Percentiles rank a stretch among this genome's conserved stretches.
Evolutionary conservation across 2,329 filamentous ascomycete genomes (phyloP).

Genomic region (Fusarium graminum): DNA sequence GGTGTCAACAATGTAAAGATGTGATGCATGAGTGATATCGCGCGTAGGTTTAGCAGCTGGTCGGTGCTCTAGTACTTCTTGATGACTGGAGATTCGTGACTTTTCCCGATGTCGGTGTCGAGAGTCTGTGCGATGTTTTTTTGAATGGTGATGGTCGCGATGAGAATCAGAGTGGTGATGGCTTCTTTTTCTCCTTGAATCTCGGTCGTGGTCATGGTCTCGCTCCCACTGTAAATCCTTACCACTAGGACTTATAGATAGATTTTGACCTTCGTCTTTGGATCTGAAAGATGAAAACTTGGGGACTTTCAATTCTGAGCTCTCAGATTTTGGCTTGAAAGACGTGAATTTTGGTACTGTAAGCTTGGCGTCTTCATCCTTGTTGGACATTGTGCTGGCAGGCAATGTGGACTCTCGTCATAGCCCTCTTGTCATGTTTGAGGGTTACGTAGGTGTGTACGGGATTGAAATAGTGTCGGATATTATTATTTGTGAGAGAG

Average conservation of each 20-base stretch:
- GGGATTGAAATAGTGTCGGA: background rate
- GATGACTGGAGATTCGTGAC: conserved; percentile 9
- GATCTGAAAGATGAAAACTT: conserved; percentile 81
- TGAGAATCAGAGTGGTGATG: conserved; percentile 36
- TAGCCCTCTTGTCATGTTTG: conserved; percentile 5
- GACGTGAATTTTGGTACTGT: conserved; percentile 78
- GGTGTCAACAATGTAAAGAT: conserved; percentile 73
- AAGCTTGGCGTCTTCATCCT: conserved; percentile 43
- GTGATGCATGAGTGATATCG: conserved; percentile 36
- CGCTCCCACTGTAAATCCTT: conserved; percentile 41
- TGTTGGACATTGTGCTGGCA: conserved; percentile 48
- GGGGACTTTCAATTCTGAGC: conserved; percentile 57
- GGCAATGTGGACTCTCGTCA: conserved; percentile 24
- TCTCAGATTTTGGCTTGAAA: conserved; percentile 65
- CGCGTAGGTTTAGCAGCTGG: conserved; percentile 11
- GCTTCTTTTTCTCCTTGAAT: conserved; percentile 41
- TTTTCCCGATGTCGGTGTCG: conserved; percentile 28
- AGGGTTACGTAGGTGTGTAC: background rate
- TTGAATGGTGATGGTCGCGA: conserved; percentile 36
- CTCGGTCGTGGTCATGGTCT: conserved; percentile 38
- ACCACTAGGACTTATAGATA: conserved; percentile 22
- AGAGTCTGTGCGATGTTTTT: conserved; percentile 36
- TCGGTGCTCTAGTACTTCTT: conserved; percentile 24
- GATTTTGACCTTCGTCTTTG: conserved; percentile 54
- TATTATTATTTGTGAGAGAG: background rate